A percentile compares a stretch with the other conserved stretches of the same genome.
These are phyloP conservation scores for Stipa capillata DNA, from an alignment of 176 grass and related monocot species.

Conservation along the genomic window DNA sequence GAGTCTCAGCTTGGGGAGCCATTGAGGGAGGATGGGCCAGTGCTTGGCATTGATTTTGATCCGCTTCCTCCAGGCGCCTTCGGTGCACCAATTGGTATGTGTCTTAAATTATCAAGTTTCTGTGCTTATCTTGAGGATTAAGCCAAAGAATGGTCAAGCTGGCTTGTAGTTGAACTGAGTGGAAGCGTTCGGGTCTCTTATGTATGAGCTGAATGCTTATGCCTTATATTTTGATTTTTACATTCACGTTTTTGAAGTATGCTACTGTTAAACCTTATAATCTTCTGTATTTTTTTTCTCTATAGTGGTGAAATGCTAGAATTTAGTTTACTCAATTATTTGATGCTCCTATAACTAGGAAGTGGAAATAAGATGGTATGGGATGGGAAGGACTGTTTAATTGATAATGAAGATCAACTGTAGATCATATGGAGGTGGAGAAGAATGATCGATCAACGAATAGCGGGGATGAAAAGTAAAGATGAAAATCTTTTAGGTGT, in stretches of 20 bases:
- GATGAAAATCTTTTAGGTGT: too few relatives aligned
- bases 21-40: slow-evolving; percentile 77
- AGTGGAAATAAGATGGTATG: background rate
- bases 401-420: background rate
- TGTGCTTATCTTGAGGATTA: slow-evolving; percentile 1
- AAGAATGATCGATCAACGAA: background rate
- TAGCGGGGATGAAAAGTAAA: background rate
- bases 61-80: slow-evolving; percentile 90
- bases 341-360: background rate
- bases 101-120: slow-evolving; percentile 2
- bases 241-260: background rate
- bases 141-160: slow-evolving; percentile 8
- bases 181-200: background rate
- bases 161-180: background rate
- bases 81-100: slow-evolving; percentile 84
- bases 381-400: background rate
- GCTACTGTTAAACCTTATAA: background rate
- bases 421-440: background rate
- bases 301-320: background rate
- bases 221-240: too few relatives aligned
- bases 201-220: too few relatives aligned
- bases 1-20: slow-evolving; percentile 76
- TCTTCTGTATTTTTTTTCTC: background rate
- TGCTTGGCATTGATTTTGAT: slow-evolving; percentile 81
- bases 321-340: background rate